Conservation (phyloP, 2,329 filamentous ascomycete genomes). For the Diplodia corticola region DNA sequence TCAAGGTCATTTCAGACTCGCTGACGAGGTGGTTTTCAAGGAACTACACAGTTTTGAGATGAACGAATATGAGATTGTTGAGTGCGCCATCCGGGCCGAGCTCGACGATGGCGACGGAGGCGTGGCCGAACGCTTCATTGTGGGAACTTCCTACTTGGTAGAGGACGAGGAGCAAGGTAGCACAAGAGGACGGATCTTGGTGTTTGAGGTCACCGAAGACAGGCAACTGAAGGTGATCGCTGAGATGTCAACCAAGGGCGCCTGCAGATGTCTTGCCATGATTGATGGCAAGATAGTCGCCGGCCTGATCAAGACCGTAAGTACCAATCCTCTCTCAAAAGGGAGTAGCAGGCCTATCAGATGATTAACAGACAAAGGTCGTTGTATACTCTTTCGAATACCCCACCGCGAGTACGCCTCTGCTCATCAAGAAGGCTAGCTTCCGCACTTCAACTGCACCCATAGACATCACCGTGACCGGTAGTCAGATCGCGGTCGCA, state of each 20-base stretch:
- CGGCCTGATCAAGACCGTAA: conserved; percentile 83
- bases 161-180: conserved; percentile 52
- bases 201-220: conserved; percentile 78
- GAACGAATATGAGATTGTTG: conserved; percentile 71
- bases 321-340: conserved; percentile 24
- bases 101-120: conserved; percentile 61
- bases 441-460: conserved; percentile 84
- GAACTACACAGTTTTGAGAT: conserved; percentile 71
- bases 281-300: conserved; percentile 75
- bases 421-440: conserved; percentile 69
- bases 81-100: conserved; percentile 77
- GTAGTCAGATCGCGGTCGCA: conserved; percentile 75
- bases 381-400: conserved; percentile 59
- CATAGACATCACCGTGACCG: conserved; percentile 73
- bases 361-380: conserved; percentile 44
- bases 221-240: conserved; percentile 71
- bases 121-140: conserved; percentile 75
- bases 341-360: too few species aligned
- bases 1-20: conserved; percentile 78
- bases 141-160: conserved; percentile 82
- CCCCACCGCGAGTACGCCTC: conserved; percentile 52
- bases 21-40: conserved; percentile 86
- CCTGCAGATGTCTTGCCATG: conserved; percentile 76
- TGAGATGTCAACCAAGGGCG: conserved; percentile 70
- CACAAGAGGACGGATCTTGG: conserved; percentile 74